Evolutionary conservation across 225 moss, liverwort and hornwort genomes (phyloP).

Genomic region (Thuidium tamariscinum): DNA sequence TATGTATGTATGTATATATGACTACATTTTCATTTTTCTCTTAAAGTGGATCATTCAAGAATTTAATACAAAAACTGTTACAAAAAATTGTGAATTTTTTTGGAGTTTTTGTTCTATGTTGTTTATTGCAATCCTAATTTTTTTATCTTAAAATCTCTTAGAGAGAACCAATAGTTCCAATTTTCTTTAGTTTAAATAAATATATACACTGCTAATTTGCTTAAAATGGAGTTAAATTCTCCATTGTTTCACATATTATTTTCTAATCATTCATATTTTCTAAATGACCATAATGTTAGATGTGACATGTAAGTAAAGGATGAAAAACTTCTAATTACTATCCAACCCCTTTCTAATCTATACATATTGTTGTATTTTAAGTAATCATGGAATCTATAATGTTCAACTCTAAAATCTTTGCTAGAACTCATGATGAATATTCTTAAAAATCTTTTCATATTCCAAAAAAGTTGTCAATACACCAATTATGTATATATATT

Average conservation of each 20-base stretch:
- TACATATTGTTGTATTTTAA: too few relatives aligned
- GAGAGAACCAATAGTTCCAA: background rate
- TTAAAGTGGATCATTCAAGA: background rate
- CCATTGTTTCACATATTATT: background rate
- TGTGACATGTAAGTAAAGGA: background rate
- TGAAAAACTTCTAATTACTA: background rate
- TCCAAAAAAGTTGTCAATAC: too few relatives aligned
- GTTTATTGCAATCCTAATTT: background rate
- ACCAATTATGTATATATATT: background rate
- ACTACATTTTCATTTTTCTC: too few relatives aligned
- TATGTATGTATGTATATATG: too few relatives aligned
- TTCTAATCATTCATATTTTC: background rate
- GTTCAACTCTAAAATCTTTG: background rate
- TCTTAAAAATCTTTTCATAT: background rate
- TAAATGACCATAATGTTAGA: background rate
- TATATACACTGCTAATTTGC: too few relatives aligned
- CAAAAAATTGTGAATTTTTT: background rate
- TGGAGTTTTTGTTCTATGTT: background rate
- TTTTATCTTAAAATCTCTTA: background rate
- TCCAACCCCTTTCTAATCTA: fast-evolving
- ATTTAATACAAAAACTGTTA: background rate
- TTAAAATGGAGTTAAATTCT: background rate
- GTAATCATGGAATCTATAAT: too few relatives aligned
- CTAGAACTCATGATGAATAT: background rate
- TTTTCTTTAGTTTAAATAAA: background rate